These are phyloP conservation scores for Phoma sp. DNA, from an alignment of 2,329 filamentous ascomycete species.

Conservation along the genomic window DNA sequence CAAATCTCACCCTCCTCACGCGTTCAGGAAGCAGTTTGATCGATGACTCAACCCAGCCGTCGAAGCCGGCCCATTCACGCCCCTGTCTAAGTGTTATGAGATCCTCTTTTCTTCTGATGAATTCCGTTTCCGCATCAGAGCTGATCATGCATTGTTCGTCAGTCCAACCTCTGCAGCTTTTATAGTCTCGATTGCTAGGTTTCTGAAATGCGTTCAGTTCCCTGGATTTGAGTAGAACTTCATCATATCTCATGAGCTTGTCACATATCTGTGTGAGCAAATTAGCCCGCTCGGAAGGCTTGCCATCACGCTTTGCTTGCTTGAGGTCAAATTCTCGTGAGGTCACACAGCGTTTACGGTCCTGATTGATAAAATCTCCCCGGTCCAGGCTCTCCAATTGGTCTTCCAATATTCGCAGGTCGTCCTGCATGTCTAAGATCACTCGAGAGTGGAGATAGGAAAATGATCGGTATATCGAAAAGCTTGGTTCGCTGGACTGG, in stretches of 20 bases:
- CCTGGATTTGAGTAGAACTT: constrained; percentile 40
- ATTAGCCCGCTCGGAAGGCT: background rate
- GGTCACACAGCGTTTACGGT: background rate
- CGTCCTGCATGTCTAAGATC: constrained; percentile 42
- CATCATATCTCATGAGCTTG: constrained; percentile 35
- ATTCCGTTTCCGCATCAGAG: constrained; percentile 31
- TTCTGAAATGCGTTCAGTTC: constrained; percentile 42
- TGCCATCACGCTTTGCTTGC: background rate
- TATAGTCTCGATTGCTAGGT: constrained; percentile 43
- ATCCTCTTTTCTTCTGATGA: constrained; percentile 45
- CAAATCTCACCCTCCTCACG: background rate
- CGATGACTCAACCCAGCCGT: constrained; percentile 39
- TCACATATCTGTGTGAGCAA: constrained; percentile 18
- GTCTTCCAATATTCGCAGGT: constrained; percentile 39
- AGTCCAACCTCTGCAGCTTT: constrained; percentile 41
- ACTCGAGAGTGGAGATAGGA: constrained; percentile 43
- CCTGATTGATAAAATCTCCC: constrained; percentile 4
- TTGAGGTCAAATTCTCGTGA: background rate
- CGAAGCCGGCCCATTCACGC: constrained; percentile 46
- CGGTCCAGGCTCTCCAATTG: constrained; percentile 27
- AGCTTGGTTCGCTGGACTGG: constrained; percentile 44
- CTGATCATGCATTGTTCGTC: constrained; percentile 26
- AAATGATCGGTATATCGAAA: constrained; percentile 45
- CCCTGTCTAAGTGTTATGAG: constrained; percentile 42
- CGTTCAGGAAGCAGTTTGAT: background rate